A percentile compares a stretch with the other conserved stretches of the same genome.
These are phyloP conservation scores for Sonneratia alba DNA, from an alignment of 345 rosid species.

Conservation along the genomic window DNA sequence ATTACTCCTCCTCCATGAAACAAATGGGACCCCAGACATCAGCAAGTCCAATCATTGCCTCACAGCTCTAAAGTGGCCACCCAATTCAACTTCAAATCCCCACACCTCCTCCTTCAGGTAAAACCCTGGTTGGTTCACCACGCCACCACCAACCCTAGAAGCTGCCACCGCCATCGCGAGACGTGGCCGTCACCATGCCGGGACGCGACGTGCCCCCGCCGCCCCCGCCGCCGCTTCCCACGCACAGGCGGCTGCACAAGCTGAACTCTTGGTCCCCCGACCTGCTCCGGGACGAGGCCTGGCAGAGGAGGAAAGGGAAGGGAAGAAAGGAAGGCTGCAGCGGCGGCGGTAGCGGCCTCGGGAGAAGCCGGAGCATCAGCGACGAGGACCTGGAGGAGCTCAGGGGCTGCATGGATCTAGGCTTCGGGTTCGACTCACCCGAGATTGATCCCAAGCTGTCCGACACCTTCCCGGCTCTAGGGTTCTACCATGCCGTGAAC, in stretches of 20 bases:
- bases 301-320: constrained; percentile 46
- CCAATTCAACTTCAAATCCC: background rate
- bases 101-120: background rate
- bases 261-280: constrained; percentile 83
- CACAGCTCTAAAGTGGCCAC: constrained; percentile 5
- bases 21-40: background rate
- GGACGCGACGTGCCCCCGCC: constrained; percentile 13
- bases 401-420: constrained; percentile 71
- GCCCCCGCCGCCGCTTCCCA: constrained; percentile 9
- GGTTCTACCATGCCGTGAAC: constrained; percentile 60
- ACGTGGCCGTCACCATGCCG: constrained; percentile 11
- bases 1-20: too few relatives aligned
- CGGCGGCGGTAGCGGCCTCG: background rate
- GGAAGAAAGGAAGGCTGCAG: background rate
- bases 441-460: constrained; percentile 59
- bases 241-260: constrained; percentile 27
- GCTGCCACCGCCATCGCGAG: background rate
- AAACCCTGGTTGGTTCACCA: background rate
- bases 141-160: background rate
- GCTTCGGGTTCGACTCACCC: constrained; percentile 80
- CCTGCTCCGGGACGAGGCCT: constrained; percentile 56
- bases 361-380: constrained; percentile 40
- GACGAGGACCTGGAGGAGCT: constrained; percentile 83
- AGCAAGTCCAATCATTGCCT: background rate
- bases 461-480: constrained; percentile 66